phyloP scores from a whole-genome alignment of 176 grass and related monocot species.

The Eremochloa ophiuroides region DNA sequence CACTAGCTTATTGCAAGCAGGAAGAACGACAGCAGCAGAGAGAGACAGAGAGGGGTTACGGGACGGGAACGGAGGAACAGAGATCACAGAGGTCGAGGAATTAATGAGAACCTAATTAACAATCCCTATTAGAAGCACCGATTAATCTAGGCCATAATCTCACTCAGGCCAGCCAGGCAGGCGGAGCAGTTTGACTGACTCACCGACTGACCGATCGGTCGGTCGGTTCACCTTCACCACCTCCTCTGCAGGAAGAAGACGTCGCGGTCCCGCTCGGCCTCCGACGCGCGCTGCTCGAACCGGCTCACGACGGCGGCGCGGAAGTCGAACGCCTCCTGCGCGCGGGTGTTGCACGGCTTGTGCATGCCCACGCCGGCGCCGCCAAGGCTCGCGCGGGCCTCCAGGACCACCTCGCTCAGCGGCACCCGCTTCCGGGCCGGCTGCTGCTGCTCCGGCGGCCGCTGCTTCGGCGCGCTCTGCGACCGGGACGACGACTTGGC shows the following conservation, averaged over 20 bases:
- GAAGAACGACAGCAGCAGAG: background rate
- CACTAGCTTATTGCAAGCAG: background rate
- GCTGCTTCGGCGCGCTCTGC: conserved; percentile 95
- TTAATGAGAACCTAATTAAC: background rate
- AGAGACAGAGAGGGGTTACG: too few relatives aligned
- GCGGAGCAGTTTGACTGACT: background rate
- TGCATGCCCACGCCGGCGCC: conserved; percentile 48
- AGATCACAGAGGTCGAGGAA: background rate
- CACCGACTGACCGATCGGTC: background rate
- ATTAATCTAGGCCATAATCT: background rate
- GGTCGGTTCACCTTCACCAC: conserved; percentile 30
- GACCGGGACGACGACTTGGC: conserved; percentile 72
- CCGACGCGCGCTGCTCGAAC: conserved; percentile 48
- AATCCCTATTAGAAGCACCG: background rate
- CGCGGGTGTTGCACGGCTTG: conserved; percentile 37
- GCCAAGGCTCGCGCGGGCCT: conserved; percentile 65
- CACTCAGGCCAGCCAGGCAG: background rate
- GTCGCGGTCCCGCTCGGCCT: conserved; percentile 37
- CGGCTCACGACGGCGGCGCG: conserved; percentile 58
- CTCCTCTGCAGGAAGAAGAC: conserved; percentile 52
- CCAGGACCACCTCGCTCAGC: conserved; percentile 71
- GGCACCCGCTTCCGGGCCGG: conserved; percentile 62
- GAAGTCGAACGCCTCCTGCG: conserved; percentile 76
- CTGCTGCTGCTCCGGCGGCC: conserved; percentile 44
- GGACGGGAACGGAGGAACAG: background rate